A percentile compares a stretch with the other conserved stretches of the same genome.
These are phyloP conservation scores for Colletotrichum aenigma DNA, from an alignment of 2,329 filamentous ascomycete genomes.

Conservation along the genomic window DNA sequence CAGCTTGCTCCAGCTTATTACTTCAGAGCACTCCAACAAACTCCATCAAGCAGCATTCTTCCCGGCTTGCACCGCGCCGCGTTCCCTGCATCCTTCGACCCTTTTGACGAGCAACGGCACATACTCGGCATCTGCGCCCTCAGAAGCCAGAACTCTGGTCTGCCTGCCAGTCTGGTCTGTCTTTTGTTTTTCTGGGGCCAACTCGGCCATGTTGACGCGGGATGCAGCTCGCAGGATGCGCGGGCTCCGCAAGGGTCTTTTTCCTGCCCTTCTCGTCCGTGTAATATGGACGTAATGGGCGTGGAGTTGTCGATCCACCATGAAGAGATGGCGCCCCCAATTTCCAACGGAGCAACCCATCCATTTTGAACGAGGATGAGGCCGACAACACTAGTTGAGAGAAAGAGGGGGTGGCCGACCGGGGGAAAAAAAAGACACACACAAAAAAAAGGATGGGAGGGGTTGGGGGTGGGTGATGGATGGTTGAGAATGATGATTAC, in stretches of 20 bases:
- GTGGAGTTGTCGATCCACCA: constrained; percentile 17
- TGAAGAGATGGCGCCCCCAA: neutral
- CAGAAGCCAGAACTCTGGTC: neutral
- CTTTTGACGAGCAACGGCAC: neutral
- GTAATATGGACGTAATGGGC: constrained; percentile 12
- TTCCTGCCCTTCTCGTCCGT: neutral
- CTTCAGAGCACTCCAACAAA: neutral
- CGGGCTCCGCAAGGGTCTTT: neutral
- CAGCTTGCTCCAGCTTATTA: constrained; percentile 8
- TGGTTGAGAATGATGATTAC: neutral
- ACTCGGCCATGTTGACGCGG: neutral
- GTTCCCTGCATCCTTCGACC: neutral
- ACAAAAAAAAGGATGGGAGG: neutral
- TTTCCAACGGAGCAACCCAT: neutral
- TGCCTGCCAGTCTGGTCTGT: neutral
- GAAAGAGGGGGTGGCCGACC: neutral
- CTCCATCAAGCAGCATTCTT: neutral
- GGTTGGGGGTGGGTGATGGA: neutral
- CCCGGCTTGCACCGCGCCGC: neutral
- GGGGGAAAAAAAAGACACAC: neutral
- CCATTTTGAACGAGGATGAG: neutral
- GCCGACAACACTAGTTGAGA: neutral
- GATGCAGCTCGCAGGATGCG: neutral
- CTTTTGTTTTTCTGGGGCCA: neutral
- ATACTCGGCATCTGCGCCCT: constrained; percentile 1